A percentile compares a stretch with the other conserved stretches of the same genome.
Evolutionary conservation across 306 rosid genomes (phyloP).

Genomic region (Leucaena leucocephala): DNA sequence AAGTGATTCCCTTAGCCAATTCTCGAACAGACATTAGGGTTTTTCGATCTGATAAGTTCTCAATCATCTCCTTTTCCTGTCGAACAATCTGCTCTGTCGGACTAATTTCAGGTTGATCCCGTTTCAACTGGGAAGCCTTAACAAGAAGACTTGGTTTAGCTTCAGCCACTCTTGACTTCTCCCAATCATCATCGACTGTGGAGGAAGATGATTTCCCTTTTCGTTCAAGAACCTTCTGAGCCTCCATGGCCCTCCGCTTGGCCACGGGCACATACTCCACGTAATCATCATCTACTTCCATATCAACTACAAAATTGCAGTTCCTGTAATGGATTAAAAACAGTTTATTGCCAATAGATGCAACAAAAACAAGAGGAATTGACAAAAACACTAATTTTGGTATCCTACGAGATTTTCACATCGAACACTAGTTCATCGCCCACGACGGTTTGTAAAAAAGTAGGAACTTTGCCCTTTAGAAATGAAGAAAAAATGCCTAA

Average conservation of each 20-base stretch:
- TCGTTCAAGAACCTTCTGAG: conserved; percentile 81
- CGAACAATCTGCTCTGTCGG: conserved; percentile 77
- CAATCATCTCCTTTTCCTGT: conserved; percentile 95
- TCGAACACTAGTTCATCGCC: background rate
- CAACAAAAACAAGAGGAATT: background rate
- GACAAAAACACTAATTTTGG: background rate
- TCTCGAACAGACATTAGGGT: conserved; percentile 94
- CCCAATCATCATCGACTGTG: conserved; percentile 64
- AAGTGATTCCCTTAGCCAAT: conserved; percentile 88
- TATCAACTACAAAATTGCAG: conserved; percentile 16
- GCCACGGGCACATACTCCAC: conserved; percentile 88
- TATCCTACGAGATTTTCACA: background rate
- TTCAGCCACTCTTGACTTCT: conserved; percentile 61
- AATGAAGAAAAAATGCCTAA: background rate
- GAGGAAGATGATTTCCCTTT: conserved; percentile 61
- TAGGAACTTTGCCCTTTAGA: background rate
- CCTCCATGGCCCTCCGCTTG: conserved; percentile 86
- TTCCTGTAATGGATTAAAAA: background rate
- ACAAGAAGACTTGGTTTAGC: conserved; percentile 81
- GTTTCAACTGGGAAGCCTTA: conserved; percentile 80
- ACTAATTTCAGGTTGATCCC: conserved; percentile 82
- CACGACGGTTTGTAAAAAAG: background rate
- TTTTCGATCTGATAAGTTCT: conserved; percentile 76
- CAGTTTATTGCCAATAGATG: background rate
- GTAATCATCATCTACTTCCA: conserved; percentile 82